Percentiles rank a stretch among this genome's conserved stretches.
Evolutionary conservation across 768 basidiomycete genomes (phyloP).

Genomic region (Suillus clintonianus): DNA sequence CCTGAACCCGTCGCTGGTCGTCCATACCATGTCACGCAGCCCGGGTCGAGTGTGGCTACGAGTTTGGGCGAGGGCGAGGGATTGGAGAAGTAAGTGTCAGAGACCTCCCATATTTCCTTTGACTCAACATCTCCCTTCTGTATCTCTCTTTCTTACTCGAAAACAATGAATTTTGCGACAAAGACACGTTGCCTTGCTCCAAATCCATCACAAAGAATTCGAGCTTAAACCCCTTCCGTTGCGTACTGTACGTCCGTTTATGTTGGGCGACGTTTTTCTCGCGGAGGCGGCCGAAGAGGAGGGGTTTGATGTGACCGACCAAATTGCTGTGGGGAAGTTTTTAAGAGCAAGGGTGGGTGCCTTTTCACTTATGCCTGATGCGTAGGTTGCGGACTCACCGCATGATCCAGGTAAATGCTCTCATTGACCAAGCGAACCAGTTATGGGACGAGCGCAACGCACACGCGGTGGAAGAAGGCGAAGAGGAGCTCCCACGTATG

Average conservation of each 20-base stretch:
- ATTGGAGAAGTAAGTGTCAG: slow-evolving; percentile 69
- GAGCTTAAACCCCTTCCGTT: slow-evolving; percentile 83
- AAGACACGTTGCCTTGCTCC: slow-evolving; percentile 89
- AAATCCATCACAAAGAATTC: slow-evolving; percentile 88
- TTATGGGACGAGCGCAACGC: slow-evolving; percentile 79
- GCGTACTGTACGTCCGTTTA: slow-evolving; percentile 92
- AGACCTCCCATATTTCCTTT: not conserved
- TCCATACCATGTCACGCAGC: slow-evolving; percentile 89
- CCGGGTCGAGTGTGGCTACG: slow-evolving; percentile 94
- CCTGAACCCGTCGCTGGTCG: slow-evolving; percentile 93
- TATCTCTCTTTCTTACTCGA: not conserved
- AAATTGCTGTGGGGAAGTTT: slow-evolving; percentile 81
- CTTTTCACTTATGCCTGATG: not conserved
- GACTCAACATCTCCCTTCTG: not conserved
- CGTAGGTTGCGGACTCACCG: slow-evolving; percentile 6
- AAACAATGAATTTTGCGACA: not conserved
- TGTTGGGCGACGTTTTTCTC: slow-evolving; percentile 79
- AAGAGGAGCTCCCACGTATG: slow-evolving; percentile 65
- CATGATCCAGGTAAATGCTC: slow-evolving; percentile 64
- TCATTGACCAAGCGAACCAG: slow-evolving; percentile 77
- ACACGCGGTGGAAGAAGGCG: slow-evolving; percentile 59
- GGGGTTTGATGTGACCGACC: slow-evolving; percentile 74
- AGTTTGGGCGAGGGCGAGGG: slow-evolving; percentile 93
- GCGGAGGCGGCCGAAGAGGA: slow-evolving; percentile 78
- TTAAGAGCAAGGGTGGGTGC: slow-evolving; percentile 65